phyloP scores from a whole-genome alignment of 306 rosid species.

The Hippophae tibetana region DNA sequence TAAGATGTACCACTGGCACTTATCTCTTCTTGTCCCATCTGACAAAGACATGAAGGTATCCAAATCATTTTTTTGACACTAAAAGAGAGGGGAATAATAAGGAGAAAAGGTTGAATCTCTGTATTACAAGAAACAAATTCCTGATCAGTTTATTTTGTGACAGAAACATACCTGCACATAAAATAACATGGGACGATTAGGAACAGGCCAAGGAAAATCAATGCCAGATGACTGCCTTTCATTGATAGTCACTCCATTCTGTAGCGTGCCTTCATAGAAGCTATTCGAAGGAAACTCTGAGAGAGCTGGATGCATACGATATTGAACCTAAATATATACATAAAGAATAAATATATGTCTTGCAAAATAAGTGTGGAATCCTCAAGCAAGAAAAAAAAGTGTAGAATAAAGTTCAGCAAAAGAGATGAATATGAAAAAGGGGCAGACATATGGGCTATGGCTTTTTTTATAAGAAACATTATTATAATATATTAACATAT shows the following conservation, averaged over 20 bases:
- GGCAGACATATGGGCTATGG: too few relatives aligned
- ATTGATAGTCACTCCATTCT: constrained; percentile 94
- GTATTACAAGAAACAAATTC: background rate
- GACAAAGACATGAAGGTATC: constrained; percentile 19
- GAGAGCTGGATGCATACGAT: constrained; percentile 98
- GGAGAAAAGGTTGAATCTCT: background rate
- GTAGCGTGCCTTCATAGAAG: constrained; percentile 96
- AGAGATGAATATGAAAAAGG: background rate
- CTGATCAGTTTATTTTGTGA: background rate
- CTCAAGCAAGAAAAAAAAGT: background rate
- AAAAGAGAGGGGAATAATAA: background rate
- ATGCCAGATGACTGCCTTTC: constrained; percentile 94
- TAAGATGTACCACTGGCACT: constrained; percentile 99
- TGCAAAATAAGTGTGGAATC: background rate
- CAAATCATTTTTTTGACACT: background rate
- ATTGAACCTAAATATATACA: constrained; percentile 64
- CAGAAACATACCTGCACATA: constrained; percentile 72
- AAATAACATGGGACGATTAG: constrained; percentile 97
- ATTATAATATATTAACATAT: too few relatives aligned
- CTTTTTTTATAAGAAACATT: too few relatives aligned
- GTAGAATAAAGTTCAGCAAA: background rate
- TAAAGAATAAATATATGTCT: constrained; percentile 6
- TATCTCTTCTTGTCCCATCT: constrained; percentile 99
- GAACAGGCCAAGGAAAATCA: constrained; percentile 99
- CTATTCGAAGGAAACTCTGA: constrained; percentile 98